Conservation (phyloP, 163 green algal species). For the Chlorella variabilis region DNA sequence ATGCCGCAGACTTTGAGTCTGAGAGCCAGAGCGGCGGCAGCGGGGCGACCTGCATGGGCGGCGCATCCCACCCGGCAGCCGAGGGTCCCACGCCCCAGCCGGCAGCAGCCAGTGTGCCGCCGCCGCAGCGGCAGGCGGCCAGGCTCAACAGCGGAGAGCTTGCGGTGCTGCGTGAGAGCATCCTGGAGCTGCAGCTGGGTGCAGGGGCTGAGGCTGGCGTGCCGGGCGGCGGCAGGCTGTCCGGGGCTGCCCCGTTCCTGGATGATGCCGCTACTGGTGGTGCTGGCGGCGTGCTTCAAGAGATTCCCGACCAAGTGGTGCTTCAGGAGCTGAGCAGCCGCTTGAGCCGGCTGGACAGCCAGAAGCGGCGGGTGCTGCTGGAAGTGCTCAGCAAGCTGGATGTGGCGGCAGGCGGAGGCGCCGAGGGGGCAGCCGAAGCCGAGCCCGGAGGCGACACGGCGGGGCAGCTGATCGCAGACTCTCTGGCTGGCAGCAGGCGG, state of each 20-base stretch:
- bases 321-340: conserved; percentile 26
- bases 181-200: conserved; percentile 15
- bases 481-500: neutral
- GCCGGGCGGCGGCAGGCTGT: neutral
- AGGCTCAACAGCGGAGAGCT: conserved; percentile 8
- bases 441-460: neutral
- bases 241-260: too few relatives aligned
- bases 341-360: conserved; percentile 26
- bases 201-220: too few relatives aligned
- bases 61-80: neutral
- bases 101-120: neutral
- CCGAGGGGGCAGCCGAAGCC: neutral
- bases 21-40: neutral
- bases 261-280: neutral
- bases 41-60: neutral
- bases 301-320: conserved; percentile 22
- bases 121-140: neutral
- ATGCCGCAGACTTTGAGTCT: neutral
- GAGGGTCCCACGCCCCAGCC: neutral
- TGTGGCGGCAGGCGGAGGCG: neutral
- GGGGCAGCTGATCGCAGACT: neutral
- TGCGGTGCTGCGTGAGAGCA: conserved; percentile 13
- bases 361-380: conserved; percentile 35
- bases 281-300: neutral
- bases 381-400: conserved; percentile 21